Percentiles rank a stretch among this genome's conserved stretches.
Evolutionary conservation across 2,329 filamentous ascomycete species (phyloP).

Genomic region (Ophiostoma perfectum): DNA sequence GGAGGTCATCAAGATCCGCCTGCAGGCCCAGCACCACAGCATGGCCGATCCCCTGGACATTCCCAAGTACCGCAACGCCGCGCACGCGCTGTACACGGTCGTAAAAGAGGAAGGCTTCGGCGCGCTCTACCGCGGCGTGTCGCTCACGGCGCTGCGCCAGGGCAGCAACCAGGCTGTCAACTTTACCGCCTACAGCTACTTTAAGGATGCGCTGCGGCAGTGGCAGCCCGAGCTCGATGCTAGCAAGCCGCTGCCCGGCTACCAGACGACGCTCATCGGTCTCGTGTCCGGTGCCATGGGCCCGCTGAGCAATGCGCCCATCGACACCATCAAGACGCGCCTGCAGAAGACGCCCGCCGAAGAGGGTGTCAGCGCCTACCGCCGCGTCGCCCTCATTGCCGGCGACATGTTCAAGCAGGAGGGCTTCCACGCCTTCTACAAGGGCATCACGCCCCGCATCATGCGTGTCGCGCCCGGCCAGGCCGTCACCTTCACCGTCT

Average conservation of each 20-base stretch:
- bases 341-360: constrained; percentile 84
- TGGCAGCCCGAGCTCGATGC: constrained; percentile 65
- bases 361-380: constrained; percentile 72
- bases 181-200: constrained; percentile 94
- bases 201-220: constrained; percentile 71
- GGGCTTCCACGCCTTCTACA: constrained; percentile 92
- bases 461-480: constrained; percentile 97
- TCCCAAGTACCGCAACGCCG: constrained; percentile 95
- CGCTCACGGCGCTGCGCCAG: constrained; percentile 86
- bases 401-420: constrained; percentile 89
- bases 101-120: constrained; percentile 83
- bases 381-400: constrained; percentile 72
- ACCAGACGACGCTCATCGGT: constrained; percentile 86
- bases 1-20: constrained; percentile 98
- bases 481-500: constrained; percentile 71
- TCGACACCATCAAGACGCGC: constrained; percentile 98
- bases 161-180: constrained; percentile 97
- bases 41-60: constrained; percentile 95
- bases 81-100: constrained; percentile 77
- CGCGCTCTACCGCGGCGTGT: constrained; percentile 88
- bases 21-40: constrained; percentile 96
- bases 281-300: constrained; percentile 92
- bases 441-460: constrained; percentile 94
- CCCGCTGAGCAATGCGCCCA: constrained; percentile 91
- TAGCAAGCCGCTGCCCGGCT: constrained; percentile 63